These are phyloP conservation scores for Diplodia seriata DNA, from an alignment of 2,329 filamentous ascomycete genomes.

Conservation along the genomic window DNA sequence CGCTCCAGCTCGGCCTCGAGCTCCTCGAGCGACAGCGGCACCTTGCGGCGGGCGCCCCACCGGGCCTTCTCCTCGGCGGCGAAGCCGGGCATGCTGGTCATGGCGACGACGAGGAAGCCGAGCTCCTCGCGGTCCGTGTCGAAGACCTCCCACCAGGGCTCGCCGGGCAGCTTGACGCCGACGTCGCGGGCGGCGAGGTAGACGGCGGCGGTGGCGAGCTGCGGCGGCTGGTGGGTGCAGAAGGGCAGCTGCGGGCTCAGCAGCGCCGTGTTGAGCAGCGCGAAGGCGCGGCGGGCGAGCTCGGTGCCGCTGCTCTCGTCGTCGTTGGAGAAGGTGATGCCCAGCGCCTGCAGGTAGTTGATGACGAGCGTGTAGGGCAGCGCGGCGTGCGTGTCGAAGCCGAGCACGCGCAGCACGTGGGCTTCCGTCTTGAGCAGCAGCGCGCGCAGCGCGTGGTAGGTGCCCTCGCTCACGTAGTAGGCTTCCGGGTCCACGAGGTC, in stretches of 20 bases:
- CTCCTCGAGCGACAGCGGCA: slow-evolving; percentile 65
- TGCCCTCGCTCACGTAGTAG: slow-evolving; percentile 73
- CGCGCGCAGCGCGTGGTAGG: slow-evolving; percentile 70
- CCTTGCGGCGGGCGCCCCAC: slow-evolving; percentile 54
- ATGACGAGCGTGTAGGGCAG: slow-evolving; percentile 86
- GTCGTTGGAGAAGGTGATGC: slow-evolving; percentile 60
- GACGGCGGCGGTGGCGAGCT: slow-evolving; percentile 84
- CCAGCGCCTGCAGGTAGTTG: slow-evolving; percentile 90
- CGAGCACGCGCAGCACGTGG: slow-evolving; percentile 74
- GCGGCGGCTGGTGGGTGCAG: slow-evolving; percentile 87
- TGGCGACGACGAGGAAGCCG: slow-evolving; percentile 86
- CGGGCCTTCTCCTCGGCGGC: slow-evolving; percentile 65
- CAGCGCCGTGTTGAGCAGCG: slow-evolving; percentile 84
- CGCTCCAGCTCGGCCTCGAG: slow-evolving; percentile 68
- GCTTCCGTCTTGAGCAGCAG: slow-evolving; percentile 77
- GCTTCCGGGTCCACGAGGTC: slow-evolving; percentile 38
- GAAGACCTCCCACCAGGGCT: slow-evolving; percentile 97
- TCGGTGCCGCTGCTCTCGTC: slow-evolving; percentile 50
- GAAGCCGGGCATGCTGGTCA: slow-evolving; percentile 79
- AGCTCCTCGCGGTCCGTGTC: slow-evolving; percentile 94
- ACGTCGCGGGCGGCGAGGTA: slow-evolving; percentile 86
- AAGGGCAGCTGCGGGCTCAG: slow-evolving; percentile 89
- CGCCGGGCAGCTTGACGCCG: slow-evolving; percentile 78
- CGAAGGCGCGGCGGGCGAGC: slow-evolving; percentile 70
- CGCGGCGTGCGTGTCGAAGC: slow-evolving; percentile 84